These are phyloP conservation scores for Phtheirospermum japonicum DNA, from an alignment of 257 asterid species.

Conservation along the genomic window DNA sequence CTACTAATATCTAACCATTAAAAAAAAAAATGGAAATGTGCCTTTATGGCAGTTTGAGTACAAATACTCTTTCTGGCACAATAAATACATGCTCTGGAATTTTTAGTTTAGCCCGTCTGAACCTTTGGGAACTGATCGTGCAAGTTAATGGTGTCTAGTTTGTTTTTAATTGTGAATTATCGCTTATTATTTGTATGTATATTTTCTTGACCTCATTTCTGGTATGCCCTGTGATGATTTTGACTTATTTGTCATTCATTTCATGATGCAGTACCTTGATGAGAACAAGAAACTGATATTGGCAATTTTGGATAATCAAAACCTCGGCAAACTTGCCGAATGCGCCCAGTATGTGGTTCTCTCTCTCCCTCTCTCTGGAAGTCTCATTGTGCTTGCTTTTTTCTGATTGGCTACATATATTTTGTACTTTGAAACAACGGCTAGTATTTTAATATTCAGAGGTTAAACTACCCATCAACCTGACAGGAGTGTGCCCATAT, in stretches of 20 bases:
- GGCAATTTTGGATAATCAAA: constrained; percentile 93
- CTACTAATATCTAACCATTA: background rate
- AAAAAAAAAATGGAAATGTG: background rate
- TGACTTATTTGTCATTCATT: constrained; percentile 17
- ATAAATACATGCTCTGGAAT: too few relatives aligned
- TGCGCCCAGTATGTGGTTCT: constrained; percentile 79
- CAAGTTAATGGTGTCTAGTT: constrained; percentile 11
- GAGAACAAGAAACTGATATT: constrained; percentile 91
- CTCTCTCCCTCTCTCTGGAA: too few relatives aligned
- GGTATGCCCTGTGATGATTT: background rate
- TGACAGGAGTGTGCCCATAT: too few relatives aligned
- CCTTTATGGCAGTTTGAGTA: constrained; percentile 8
- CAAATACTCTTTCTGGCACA: too few relatives aligned
- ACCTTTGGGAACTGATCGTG: too few relatives aligned
- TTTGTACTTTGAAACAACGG: too few relatives aligned
- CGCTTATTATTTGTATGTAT: background rate
- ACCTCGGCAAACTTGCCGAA: constrained; percentile 92
- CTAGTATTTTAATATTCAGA: too few relatives aligned
- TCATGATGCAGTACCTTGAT: constrained; percentile 74
- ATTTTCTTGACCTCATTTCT: constrained; percentile 11
- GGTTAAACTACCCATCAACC: too few relatives aligned
- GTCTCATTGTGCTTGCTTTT: too few relatives aligned
- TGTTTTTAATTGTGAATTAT: background rate
- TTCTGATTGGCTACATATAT: too few relatives aligned
- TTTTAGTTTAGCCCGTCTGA: too few relatives aligned